Conservation (phyloP, 2,329 filamentous ascomycete species). For the Colletotrichum sidae region DNA sequence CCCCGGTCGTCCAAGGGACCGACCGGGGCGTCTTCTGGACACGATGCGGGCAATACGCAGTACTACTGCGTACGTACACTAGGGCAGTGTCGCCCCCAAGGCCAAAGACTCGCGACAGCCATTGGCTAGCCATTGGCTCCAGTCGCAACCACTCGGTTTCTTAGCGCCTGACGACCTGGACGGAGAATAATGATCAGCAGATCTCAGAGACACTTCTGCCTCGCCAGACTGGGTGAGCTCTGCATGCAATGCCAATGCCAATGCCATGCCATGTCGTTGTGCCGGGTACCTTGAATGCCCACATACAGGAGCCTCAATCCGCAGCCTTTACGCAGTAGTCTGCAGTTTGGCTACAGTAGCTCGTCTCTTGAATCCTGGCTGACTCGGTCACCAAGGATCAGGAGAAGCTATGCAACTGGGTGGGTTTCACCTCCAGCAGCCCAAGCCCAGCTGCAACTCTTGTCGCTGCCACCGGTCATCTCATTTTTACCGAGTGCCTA, state of each 20-base stretch:
- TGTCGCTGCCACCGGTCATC: slow-evolving; percentile 7
- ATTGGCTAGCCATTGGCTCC: slow-evolving; percentile 33
- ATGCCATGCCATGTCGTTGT: slow-evolving; percentile 12
- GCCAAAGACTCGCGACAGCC: slow-evolving; percentile 27
- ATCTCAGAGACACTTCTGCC: slow-evolving; percentile 23
- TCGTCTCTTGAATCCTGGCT: too few species aligned
- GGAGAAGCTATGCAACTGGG: slow-evolving; percentile 30
- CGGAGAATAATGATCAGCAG: slow-evolving; percentile 31
- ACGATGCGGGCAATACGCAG: slow-evolving; percentile 2
- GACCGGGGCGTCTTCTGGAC: not conserved
- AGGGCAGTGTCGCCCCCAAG: slow-evolving; percentile 28
- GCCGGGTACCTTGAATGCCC: slow-evolving; percentile 20
- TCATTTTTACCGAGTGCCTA: not conserved
- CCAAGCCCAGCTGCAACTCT: slow-evolving; percentile 20
- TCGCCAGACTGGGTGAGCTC: not conserved
- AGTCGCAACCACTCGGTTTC: slow-evolving; percentile 9
- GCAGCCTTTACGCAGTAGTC: slow-evolving; percentile 16
- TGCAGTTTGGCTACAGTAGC: slow-evolving; percentile 27
- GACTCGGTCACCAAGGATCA: not conserved
- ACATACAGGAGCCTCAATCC: slow-evolving; percentile 21
- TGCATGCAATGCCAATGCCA: slow-evolving; percentile 3
- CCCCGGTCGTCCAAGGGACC: not conserved
- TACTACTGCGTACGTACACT: not conserved
- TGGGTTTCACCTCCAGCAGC: slow-evolving; percentile 35
- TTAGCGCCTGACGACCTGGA: slow-evolving; percentile 26